Evolutionary conservation across 2,329 filamentous ascomycete genomes (phyloP).

Genomic region (Didymella glomerata): DNA sequence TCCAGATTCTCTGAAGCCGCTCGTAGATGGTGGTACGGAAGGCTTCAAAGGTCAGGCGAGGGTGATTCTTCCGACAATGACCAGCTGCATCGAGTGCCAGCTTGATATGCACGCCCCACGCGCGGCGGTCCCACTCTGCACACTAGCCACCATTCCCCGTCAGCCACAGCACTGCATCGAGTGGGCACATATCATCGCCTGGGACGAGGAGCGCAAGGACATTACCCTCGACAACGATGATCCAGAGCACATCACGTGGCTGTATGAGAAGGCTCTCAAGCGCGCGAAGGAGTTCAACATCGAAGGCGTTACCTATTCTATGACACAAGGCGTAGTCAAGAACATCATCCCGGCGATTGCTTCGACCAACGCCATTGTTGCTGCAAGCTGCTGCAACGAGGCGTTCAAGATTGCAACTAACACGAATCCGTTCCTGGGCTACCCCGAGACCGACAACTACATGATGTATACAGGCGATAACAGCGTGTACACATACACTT

Average conservation of each 20-base stretch:
- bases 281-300: conserved; percentile 92
- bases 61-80: conserved; percentile 90
- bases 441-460: conserved; percentile 78
- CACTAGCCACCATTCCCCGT: conserved; percentile 92
- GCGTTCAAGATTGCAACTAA: conserved; percentile 91
- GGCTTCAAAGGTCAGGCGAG: conserved; percentile 97
- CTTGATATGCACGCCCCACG: conserved; percentile 98
- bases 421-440: conserved; percentile 79
- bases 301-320: conserved; percentile 87
- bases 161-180: conserved; percentile 98
- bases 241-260: conserved; percentile 96
- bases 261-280: conserved; percentile 82
- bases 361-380: conserved; percentile 96
- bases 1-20: conserved; percentile 85
- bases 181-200: conserved; percentile 98
- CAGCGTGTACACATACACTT: conserved; percentile 95
- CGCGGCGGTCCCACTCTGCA: conserved; percentile 95
- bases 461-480: conserved; percentile 99
- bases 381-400: conserved; percentile 95
- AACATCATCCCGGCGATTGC: conserved; percentile 99
- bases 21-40: conserved; percentile 97
- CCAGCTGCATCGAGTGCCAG: conserved; percentile 97
- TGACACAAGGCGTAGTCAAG: conserved; percentile 97
- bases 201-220: conserved; percentile 77
- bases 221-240: conserved; percentile 92